Evolutionary conservation across 2,329 filamentous ascomycete species (phyloP).

Genomic region (Curvularia lunata): DNA sequence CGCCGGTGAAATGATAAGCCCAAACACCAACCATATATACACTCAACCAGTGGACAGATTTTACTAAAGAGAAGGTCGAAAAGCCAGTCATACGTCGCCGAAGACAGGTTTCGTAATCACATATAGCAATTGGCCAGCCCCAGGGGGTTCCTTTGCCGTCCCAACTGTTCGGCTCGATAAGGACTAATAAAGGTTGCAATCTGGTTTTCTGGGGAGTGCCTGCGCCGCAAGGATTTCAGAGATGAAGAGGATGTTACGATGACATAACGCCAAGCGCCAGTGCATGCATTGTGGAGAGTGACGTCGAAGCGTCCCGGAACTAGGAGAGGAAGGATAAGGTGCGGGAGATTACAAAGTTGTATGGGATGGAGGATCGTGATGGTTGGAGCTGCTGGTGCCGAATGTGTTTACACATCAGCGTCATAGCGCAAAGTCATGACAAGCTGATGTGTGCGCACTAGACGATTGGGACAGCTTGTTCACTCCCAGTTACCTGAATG

Average conservation of each 20-base stretch:
- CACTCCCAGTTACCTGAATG: conserved; percentile 40
- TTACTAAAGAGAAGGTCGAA: conserved; percentile 28
- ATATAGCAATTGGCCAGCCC: conserved; percentile 13
- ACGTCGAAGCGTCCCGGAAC: conserved; percentile 28
- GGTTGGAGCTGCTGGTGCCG: conserved; percentile 12
- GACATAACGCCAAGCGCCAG: conserved; percentile 41
- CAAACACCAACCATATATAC: conserved; percentile 29
- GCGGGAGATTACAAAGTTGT: conserved; percentile 40
- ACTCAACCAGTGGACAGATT: conserved; percentile 23
- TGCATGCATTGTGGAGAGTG: conserved; percentile 34
- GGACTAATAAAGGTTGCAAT: conserved; percentile 24
- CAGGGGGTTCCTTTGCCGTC: conserved; percentile 15
- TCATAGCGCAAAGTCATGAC: conserved; percentile 14
- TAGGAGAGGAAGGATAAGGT: conserved; percentile 31
- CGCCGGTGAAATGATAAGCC: conserved; percentile 27
- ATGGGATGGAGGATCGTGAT: conserved; percentile 21
- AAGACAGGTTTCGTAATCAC: conserved; percentile 23
- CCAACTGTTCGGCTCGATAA: conserved; percentile 18
- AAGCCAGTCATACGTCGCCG: conserved; percentile 15
- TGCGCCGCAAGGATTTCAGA: conserved; percentile 17
- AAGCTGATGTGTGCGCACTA: conserved; percentile 12
- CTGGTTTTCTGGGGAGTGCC: conserved; percentile 15
- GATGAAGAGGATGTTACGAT: conserved; percentile 24
- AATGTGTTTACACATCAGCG: conserved; percentile 14
- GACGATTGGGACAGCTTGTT: conserved; percentile 19